Evolutionary conservation across 2,329 filamentous ascomycete species (phyloP).

Genomic region (Pleurostoma richardsiae): DNA sequence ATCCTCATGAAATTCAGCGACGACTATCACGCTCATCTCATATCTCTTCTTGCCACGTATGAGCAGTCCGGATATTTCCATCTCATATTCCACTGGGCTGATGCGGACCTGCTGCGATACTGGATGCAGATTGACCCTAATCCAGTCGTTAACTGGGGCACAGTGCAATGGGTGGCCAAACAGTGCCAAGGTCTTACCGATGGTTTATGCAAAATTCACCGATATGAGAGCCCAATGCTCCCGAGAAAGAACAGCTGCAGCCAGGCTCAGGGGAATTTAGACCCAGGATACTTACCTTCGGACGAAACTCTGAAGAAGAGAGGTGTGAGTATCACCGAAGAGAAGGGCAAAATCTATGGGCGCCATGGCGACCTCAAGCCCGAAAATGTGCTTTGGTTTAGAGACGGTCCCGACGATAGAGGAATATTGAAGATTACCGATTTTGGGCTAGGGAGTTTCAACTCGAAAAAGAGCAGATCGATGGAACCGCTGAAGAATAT

Average conservation of each 20-base stretch:
- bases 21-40: conserved; percentile 8
- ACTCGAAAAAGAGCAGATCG: not conserved
- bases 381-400: conserved; percentile 2
- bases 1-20: conserved; percentile 12
- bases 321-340: too few relatives aligned
- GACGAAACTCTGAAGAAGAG: too few relatives aligned
- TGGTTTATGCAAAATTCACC: conserved; percentile 9
- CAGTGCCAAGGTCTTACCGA: conserved; percentile 10
- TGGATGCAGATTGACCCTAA: conserved; percentile 5
- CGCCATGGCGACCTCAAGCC: conserved; percentile 4
- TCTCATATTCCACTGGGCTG: conserved; percentile 13
- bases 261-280: not conserved
- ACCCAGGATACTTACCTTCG: not conserved
- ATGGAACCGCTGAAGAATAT: not conserved
- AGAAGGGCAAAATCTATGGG: not conserved
- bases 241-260: not conserved
- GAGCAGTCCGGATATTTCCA: conserved; percentile 5
- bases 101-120: conserved; percentile 7
- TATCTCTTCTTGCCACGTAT: conserved; percentile 12
- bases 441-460: conserved; percentile 1
- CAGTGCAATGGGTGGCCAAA: conserved; percentile 7
- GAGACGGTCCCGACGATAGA: not conserved
- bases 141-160: not conserved
- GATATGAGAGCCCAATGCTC: not conserved
- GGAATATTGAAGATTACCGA: conserved; percentile 3